Conservation (phyloP, 2,329 filamentous ascomycete genomes). For the Rosellinia necatrix region DNA sequence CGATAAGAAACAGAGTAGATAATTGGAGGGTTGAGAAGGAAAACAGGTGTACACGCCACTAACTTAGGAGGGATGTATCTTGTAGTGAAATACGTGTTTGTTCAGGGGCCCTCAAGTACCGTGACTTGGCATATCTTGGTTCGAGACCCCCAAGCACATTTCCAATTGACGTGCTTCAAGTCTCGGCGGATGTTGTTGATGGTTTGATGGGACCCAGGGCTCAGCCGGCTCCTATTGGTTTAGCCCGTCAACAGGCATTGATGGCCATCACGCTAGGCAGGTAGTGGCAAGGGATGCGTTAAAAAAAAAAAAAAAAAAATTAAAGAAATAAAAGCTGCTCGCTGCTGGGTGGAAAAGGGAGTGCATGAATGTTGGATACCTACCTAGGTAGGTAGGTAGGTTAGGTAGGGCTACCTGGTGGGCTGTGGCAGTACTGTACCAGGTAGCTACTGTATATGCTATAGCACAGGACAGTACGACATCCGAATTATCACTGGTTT, state of each 20-base stretch:
- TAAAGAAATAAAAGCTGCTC: no score
- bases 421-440: neutral
- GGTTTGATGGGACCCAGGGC: constrained; percentile 32
- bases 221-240: constrained; percentile 28
- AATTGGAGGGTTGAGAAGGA: neutral
- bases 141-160: constrained; percentile 22
- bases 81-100: constrained; percentile 4
- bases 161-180: constrained; percentile 34
- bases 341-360: no score
- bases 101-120: constrained; percentile 23
- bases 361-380: no score
- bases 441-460: neutral
- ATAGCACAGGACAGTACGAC: no score
- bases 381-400: no score
- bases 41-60: neutral
- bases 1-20: no score
- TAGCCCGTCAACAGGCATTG: constrained; percentile 27
- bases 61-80: neutral
- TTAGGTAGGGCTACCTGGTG: no score
- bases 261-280: constrained; percentile 32
- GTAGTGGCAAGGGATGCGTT: constrained; percentile 19
- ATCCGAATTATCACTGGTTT: no score
- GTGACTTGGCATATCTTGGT: constrained; percentile 29
- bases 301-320: no score
- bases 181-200: constrained; percentile 32